Conservation (phyloP, 345 rosid species). For the sweet orange (Citrus sinensis) region DVS_A1.0 CM039162.1:31074001-31074500, state of each 20-base stretch:
- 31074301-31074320: slow-evolving; percentile 67
- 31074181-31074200: slow-evolving; percentile 77
- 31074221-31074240: slow-evolving; percentile 70
- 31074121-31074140: slow-evolving; percentile 15
- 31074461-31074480: slow-evolving; percentile 66
- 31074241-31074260: slow-evolving; percentile 76
- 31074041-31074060: neutral
- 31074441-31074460: slow-evolving; percentile 66
- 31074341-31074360: slow-evolving; percentile 71
- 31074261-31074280: slow-evolving; percentile 77
- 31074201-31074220: slow-evolving; percentile 67
- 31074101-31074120: neutral
- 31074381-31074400: slow-evolving; percentile 67
- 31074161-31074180: slow-evolving; percentile 68
- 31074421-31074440: slow-evolving; percentile 58
- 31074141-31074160: slow-evolving; percentile 70
- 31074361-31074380: slow-evolving; percentile 56
- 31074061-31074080: neutral
- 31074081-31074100: neutral
- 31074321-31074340: slow-evolving; percentile 75
- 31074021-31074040: neutral
- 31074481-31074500: slow-evolving; percentile 41
- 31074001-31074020: slow-evolving; percentile 23
- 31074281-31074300: slow-evolving; percentile 80
- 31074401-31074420: slow-evolving; percentile 62